phyloP scores from a whole-genome alignment of 2,329 filamentous ascomycete genomes.

The Lecanicillium sp. region DNA sequence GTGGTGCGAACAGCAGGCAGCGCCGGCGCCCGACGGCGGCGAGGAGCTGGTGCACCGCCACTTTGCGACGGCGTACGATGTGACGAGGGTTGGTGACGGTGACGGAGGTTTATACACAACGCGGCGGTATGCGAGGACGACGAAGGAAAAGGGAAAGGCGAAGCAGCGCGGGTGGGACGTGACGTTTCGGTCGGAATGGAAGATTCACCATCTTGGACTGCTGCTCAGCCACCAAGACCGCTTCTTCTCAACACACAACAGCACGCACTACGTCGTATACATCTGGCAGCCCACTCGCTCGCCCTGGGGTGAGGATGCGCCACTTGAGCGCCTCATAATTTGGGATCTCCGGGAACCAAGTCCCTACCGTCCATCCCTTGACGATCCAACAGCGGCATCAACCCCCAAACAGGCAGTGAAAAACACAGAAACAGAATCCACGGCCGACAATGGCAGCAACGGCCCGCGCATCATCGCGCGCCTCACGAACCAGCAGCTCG shows the following conservation, averaged over 20 bases:
- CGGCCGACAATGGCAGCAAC: conserved; percentile 3
- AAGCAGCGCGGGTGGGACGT: conserved; percentile 31
- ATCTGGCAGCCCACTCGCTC: conserved; percentile 54
- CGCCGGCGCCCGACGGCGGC: conserved; percentile 44
- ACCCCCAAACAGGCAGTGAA: too few relatives aligned
- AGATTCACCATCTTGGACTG: conserved; percentile 52
- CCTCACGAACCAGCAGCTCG: conserved; percentile 46
- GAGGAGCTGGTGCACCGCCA: conserved; percentile 45
- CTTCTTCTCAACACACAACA: conserved; percentile 57
- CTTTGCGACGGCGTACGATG: conserved; percentile 54
- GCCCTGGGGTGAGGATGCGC: conserved; percentile 49
- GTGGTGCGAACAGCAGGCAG: conserved; percentile 51
- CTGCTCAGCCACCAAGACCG: conserved; percentile 49
- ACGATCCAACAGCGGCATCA: too few relatives aligned
- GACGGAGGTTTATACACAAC: neutral
- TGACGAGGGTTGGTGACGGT: conserved; percentile 24
- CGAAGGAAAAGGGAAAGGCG: neutral
- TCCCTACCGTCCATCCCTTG: conserved; percentile 43
- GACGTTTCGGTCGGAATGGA: conserved; percentile 52
- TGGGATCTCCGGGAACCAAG: conserved; percentile 52
- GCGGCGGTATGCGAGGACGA: neutral
- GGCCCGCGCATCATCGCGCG: conserved; percentile 42
- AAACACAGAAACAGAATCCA: too few relatives aligned
- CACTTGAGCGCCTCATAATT: conserved; percentile 51
- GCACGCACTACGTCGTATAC: conserved; percentile 56